Evolutionary conservation across 495 filamentous ascomycete species (phyloP).

Genomic region (Evernia prunastri): DNA sequence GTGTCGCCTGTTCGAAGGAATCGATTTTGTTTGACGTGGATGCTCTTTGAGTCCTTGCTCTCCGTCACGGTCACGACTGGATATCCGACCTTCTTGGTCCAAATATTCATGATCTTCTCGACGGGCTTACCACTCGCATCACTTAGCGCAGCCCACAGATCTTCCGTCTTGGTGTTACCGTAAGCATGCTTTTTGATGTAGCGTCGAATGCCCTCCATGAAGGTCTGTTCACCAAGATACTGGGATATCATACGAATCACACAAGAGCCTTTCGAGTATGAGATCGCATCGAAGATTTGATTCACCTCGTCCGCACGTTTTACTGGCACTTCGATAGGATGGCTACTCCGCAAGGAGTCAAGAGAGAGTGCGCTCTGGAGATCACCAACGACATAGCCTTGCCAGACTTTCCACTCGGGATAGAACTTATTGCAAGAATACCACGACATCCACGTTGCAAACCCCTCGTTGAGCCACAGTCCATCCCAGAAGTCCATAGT

Average conservation of each 20-base stretch:
- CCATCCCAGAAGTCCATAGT: constrained; percentile 99
- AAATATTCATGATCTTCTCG: constrained; percentile 61
- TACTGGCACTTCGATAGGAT: constrained; percentile 95
- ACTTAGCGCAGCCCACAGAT: constrained; percentile 84
- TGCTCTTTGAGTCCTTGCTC: constrained; percentile 38
- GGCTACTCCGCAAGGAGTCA: constrained; percentile 87
- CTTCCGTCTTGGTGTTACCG: constrained; percentile 64
- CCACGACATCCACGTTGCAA: constrained; percentile 83
- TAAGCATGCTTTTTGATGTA: constrained; percentile 97
- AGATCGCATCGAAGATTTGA: constrained; percentile 98
- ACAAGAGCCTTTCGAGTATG: constrained; percentile 93
- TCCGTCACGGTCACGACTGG: constrained; percentile 59
- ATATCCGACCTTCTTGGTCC: constrained; percentile 64
- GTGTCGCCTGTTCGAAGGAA: constrained; percentile 63
- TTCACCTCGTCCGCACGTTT: constrained; percentile 93
- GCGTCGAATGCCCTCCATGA: constrained; percentile 83
- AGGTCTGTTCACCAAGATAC: constrained; percentile 85
- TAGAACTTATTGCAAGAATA: constrained; percentile 66
- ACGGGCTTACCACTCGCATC: constrained; percentile 90
- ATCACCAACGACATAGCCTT: constrained; percentile 85
- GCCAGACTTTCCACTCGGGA: constrained; percentile 99
- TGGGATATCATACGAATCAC: constrained; percentile 97
- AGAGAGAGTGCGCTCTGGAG: constrained; percentile 80
- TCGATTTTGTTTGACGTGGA: constrained; percentile 58
- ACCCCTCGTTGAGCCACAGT: constrained; percentile 96